A percentile compares a stretch with the other conserved stretches of the same genome.
phyloP scores from a whole-genome alignment of 805 yeast species.

The Huiozyma naganishii region DNA sequence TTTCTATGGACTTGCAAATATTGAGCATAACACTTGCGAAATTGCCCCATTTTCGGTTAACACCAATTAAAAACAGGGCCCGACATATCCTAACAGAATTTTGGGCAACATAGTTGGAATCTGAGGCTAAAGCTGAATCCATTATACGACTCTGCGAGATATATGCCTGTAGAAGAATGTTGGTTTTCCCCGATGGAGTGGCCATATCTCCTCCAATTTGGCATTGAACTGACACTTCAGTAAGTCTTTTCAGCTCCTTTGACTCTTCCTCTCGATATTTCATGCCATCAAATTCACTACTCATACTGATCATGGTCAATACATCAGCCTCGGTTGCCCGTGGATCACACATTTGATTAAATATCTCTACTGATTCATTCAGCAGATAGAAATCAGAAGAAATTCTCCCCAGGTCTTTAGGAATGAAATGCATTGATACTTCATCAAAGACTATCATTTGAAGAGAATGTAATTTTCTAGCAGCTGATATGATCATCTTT shows the following conservation, averaged over 20 bases:
- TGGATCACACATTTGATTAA: conserved; percentile 76
- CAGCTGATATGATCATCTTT: conserved; percentile 68
- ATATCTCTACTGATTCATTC: conserved; percentile 77
- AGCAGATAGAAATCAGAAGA: conserved; percentile 89
- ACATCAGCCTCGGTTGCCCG: conserved; percentile 87
- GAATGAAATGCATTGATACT: conserved; percentile 58
- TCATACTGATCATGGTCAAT: conserved; percentile 76
- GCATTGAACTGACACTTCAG: conserved; percentile 57
- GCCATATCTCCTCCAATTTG: conserved; percentile 72
- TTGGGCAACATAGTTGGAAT: conserved; percentile 88
- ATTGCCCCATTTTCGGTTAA: conserved; percentile 85
- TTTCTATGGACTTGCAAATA: conserved; percentile 78
- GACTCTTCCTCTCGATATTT: conserved; percentile 84
- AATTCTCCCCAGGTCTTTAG: conserved; percentile 87
- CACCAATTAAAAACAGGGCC: conserved; percentile 77
- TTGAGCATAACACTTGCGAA: conserved; percentile 65
- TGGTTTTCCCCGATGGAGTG: conserved; percentile 76
- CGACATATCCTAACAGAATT: conserved; percentile 89
- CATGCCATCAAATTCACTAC: conserved; percentile 86
- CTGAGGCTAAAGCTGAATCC: conserved; percentile 78
- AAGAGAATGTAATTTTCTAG: conserved; percentile 66
- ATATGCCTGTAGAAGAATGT: conserved; percentile 76
- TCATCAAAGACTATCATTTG: conserved; percentile 95
- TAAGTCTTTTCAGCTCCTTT: conserved; percentile 52
- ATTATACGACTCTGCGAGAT: conserved; percentile 63